Conservation (phyloP, 2,329 filamentous ascomycete species). For the Cytospora leucostoma region DNA sequence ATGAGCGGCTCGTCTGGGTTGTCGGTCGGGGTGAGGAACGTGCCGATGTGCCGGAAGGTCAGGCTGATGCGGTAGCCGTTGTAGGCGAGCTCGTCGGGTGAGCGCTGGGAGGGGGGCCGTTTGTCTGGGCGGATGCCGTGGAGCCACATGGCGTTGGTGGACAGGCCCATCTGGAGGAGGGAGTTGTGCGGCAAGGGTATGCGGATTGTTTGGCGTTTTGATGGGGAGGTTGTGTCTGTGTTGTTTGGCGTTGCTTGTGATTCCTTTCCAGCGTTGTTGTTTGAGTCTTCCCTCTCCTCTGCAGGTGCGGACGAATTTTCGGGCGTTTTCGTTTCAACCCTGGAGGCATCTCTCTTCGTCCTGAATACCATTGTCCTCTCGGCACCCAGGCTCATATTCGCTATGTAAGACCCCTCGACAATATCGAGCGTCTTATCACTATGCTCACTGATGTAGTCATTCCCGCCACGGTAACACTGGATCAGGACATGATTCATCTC, state of each 20-base stretch:
- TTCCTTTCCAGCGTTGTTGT: background rate
- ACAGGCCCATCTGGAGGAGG: slow-evolving; percentile 77
- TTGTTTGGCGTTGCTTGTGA: background rate
- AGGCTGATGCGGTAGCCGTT: slow-evolving; percentile 81
- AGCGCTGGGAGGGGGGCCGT: slow-evolving; percentile 67
- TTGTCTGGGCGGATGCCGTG: slow-evolving; percentile 93
- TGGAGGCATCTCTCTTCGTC: slow-evolving; percentile 63
- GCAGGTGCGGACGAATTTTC: background rate
- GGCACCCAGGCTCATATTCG: slow-evolving; percentile 91
- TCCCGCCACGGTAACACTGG: slow-evolving; percentile 85
- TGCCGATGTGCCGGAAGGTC: slow-evolving; percentile 88
- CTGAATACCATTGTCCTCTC: slow-evolving; percentile 87
- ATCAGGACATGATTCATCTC: slow-evolving; percentile 88
- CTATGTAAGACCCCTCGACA: slow-evolving; percentile 75
- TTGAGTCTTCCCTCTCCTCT: background rate
- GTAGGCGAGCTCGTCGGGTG: slow-evolving; percentile 68
- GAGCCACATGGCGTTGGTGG: slow-evolving; percentile 84
- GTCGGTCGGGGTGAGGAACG: slow-evolving; percentile 58
- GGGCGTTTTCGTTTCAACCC: background rate
- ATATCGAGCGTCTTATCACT: slow-evolving; percentile 97
- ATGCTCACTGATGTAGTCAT: slow-evolving; percentile 93
- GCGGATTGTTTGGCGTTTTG: slow-evolving; percentile 62
- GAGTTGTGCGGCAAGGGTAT: slow-evolving; percentile 84
- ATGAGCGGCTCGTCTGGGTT: slow-evolving; percentile 59
- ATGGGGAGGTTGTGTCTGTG: background rate